phyloP scores from a whole-genome alignment of 208 protist species.

The Naegleria gruberi region DNA sequence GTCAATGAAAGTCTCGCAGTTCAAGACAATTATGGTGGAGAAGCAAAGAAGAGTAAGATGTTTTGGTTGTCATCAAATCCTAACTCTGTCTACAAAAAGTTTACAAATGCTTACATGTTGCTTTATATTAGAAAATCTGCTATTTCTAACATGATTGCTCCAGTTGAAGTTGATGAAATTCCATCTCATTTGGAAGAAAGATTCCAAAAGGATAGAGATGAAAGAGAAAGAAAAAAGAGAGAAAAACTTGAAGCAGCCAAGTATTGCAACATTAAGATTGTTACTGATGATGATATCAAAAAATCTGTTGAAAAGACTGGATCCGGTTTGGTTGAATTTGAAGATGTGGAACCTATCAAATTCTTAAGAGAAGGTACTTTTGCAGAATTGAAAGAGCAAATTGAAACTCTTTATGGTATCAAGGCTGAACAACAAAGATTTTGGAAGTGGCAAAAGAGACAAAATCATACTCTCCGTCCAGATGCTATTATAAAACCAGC shows the following conservation, averaged over 20 bases:
- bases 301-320: neutral
- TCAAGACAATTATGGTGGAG: neutral
- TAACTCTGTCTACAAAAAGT: neutral
- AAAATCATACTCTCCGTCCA: neutral
- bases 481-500: no score
- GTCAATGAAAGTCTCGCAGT: slow-evolving; percentile 49
- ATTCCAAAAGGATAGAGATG: neutral
- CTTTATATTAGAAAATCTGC: neutral
- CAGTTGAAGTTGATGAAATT: neutral
- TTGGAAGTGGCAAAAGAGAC: neutral
- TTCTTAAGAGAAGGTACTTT: neutral
- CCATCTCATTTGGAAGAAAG: neutral
- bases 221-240: neutral
- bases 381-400: neutral
- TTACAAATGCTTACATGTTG: slow-evolving; percentile 22
- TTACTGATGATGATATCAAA: neutral
- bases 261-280: neutral
- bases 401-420: neutral
- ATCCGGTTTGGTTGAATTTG: neutral
- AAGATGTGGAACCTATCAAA: neutral
- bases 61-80: neutral
- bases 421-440: neutral
- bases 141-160: neutral
- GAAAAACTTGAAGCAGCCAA: neutral
- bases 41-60: neutral